Conservation (phyloP, 139 green algal species). For the Chlamydomonas eustigma region DNA sequence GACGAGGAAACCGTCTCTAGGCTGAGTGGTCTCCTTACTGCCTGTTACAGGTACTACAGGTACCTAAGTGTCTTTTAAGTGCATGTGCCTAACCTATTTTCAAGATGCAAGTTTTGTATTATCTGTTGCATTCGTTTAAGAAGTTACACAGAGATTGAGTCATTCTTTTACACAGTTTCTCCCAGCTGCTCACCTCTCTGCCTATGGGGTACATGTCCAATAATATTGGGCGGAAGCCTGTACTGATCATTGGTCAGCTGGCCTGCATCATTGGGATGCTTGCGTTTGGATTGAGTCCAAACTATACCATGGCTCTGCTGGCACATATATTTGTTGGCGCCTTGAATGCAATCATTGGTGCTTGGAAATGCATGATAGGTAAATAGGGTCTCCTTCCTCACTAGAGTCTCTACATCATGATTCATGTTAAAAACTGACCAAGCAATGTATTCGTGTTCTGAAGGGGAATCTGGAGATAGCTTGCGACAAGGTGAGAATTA, state of each 20-base stretch:
- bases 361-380: constrained; percentile 50
- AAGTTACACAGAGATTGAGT: too few relatives aligned
- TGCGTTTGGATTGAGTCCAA: constrained; percentile 49
- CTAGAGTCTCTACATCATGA: too few relatives aligned
- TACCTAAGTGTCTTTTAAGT: too few relatives aligned
- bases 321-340: constrained; percentile 43
- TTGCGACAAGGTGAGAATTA: too few relatives aligned
- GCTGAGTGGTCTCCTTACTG: not conserved
- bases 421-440: too few relatives aligned
- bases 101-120: too few relatives aligned
- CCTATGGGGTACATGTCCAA: constrained; percentile 48
- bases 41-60: not conserved
- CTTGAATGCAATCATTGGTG: constrained; percentile 65
- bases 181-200: constrained; percentile 49
- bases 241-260: constrained; percentile 59
- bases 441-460: too few relatives aligned
- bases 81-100: too few relatives aligned
- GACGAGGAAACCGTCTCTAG: not conserved
- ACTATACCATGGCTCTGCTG: constrained; percentile 35
- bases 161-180: constrained; percentile 39
- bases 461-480: too few relatives aligned
- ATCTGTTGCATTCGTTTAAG: too few relatives aligned
- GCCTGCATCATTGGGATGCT: constrained; percentile 40
- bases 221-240: constrained; percentile 51
- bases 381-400: too few relatives aligned